Base-by-base conservation (phyloP, 1,284 basidiomycete species). In the Cystobasidium pallidum region DNA sequence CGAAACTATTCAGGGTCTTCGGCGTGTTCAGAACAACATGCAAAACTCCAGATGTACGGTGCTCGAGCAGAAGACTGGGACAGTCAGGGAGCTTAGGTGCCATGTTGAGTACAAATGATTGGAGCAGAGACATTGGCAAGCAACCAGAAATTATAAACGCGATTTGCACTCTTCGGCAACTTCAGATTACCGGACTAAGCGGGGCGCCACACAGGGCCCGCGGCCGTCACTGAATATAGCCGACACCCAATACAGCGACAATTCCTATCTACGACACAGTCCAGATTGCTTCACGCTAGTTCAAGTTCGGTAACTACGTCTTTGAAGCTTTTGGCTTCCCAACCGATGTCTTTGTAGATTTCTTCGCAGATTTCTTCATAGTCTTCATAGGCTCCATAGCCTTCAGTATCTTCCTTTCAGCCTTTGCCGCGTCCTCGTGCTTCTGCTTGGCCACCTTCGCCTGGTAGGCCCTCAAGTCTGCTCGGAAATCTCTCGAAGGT, bases 1-100 rank as follows among this genome's bases (percentile, higher is more conserved):
- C 68, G 41, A 71, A 71, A 24, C 57, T 62, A 30, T 71, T 71
- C 8, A 63, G 61, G 19, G 68, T 71, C 52, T 64, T 71, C 7
- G 68, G 68, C 36, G 68, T 71, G 52, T 71, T 64, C 43, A 71
- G 19, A 24, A 32, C 30, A 10, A 64, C 55, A 64, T 71, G 68
- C 34, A 71, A 34, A 4, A 71, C 45, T 32, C 67, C 67, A 19
- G 57, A 45, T 6, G 55, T 28, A 17, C 57, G 62, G 10, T 47
- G 47, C 34, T 64, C 62, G 7, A 64, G 47, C 47, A 64, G 26
- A 10, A 64, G 34, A 30, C 62, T 41, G 7, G 43, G 45, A 28
- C 62, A 64, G 13, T 24, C n/a, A 19, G 62, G 62, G 2, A 64
- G 26, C 21, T 32, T 64, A n/a, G 26, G 58, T 30, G 36, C 43